Base-by-base conservation (phyloP, 495 filamentous ascomycete species). In the Cladorrhinum samala region DNA sequence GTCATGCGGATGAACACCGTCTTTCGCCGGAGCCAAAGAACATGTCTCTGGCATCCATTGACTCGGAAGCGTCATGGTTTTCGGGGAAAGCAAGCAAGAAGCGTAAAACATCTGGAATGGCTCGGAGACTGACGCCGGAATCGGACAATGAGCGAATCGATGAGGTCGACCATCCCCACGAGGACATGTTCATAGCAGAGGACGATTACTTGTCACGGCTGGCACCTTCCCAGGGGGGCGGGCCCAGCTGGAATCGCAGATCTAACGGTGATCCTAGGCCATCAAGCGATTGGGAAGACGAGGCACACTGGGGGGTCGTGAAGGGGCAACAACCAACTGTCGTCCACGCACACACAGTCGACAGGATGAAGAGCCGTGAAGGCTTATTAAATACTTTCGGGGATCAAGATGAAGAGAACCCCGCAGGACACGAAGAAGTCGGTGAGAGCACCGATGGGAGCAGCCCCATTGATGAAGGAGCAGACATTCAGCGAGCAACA, bases 21-120 rank as follows among this genome's bases (percentile, higher is more conserved):
- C 64, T 65, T 36, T 75, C 74, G 0, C 72, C 75, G 1, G 74
- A 73, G 37, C 68, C 73, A 0, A 72, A 76, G 19, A 70, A 68
- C 17, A 77, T 77, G 66, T 93, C 89, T 13, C 73, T 93, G 5
- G 89, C 88, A 7, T 92, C 88, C 0, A 83, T 96, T 53, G 91
- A 94, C 61, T 92, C 88, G 0, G 91, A 96, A 71, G 91, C 81
- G 1, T 95, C 90, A 0, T 96, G 91, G 91, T 85, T 96, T 56
- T 89, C 88, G 2, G 89, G 91, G 11, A 64, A 73, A 14, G 55
- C 72, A 7, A 67, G 63, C 16, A 70, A 62, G 24, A 74, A 70
- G 52, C 64, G 72, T 50, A 58, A 72, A 49, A 66, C 75, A 37
- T 68, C 77, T 23, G 66, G 65, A 42, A 55, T 68, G 46, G 3